These are phyloP conservation scores for Hymenoscyphus scutula DNA, from an alignment of 2,329 filamentous ascomycete genomes.

Conservation along the genomic window DNA sequence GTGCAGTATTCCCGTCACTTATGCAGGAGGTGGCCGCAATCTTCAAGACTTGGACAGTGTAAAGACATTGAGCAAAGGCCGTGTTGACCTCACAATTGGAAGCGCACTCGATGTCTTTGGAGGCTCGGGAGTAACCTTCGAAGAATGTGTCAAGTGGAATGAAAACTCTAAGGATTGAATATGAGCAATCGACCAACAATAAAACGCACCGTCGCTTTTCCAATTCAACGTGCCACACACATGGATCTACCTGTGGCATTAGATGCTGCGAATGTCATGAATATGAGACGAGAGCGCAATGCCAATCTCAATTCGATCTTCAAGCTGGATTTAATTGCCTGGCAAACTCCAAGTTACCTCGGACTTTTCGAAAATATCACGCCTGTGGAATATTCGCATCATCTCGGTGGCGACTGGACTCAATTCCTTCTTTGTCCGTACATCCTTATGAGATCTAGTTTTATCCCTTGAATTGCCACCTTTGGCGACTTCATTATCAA, in stretches of 20 bases:
- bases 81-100: constrained; percentile 91
- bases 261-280: too few relatives aligned
- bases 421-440: too few relatives aligned
- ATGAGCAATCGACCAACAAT: not conserved
- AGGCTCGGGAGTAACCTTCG: constrained; percentile 79
- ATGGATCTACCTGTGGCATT: too few relatives aligned
- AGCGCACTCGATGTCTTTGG: constrained; percentile 97
- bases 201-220: not conserved
- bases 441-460: constrained; percentile 26
- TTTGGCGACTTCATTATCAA: too few relatives aligned
- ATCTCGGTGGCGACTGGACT: too few relatives aligned
- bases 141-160: constrained; percentile 91
- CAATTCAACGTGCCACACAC: not conserved
- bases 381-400: too few relatives aligned
- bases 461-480: too few relatives aligned
- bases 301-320: too few relatives aligned
- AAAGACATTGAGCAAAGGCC: constrained; percentile 72
- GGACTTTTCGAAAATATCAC: too few relatives aligned
- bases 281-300: too few relatives aligned
- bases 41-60: constrained; percentile 82
- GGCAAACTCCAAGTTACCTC: too few relatives aligned
- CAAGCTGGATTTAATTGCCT: too few relatives aligned
- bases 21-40: constrained; percentile 87
- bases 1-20: constrained; percentile 92
- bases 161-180: constrained; percentile 19